Evolutionary conservation across 352 stramenopile species (phyloP).

Genomic region (Pythium aristosporum): DNA sequence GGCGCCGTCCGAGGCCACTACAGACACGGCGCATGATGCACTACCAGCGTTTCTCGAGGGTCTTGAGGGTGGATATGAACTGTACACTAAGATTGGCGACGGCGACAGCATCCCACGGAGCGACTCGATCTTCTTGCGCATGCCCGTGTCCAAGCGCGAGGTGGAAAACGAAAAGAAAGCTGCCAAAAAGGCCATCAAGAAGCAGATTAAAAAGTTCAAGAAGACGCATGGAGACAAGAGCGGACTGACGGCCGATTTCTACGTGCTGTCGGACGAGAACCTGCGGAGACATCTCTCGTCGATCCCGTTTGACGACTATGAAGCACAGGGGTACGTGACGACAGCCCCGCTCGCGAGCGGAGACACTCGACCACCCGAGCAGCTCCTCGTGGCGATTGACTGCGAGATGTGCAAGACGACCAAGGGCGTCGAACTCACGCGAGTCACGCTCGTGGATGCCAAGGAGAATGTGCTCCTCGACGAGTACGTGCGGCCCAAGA

Average conservation of each 20-base stretch:
- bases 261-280: constrained; percentile 65
- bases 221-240: constrained; percentile 47
- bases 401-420: constrained; percentile 89
- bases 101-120: constrained; percentile 76
- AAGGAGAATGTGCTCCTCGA: constrained; percentile 75
- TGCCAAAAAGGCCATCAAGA: constrained; percentile 80
- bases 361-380: constrained; percentile 33
- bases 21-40: not conserved
- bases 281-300: constrained; percentile 49
- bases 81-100: constrained; percentile 57
- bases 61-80: constrained; percentile 35
- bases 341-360: constrained; percentile 39
- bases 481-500: constrained; percentile 76
- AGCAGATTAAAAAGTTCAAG: constrained; percentile 89
- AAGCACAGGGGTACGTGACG: constrained; percentile 39
- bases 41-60: constrained; percentile 39
- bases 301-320: constrained; percentile 51
- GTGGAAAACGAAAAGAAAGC: constrained; percentile 76
- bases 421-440: constrained; percentile 80
- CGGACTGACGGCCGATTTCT: constrained; percentile 71
- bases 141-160: constrained; percentile 73
- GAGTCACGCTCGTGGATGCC: constrained; percentile 71
- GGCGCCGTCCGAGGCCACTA: constrained; percentile 2
- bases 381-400: constrained; percentile 74
- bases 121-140: constrained; percentile 64